Evolutionary conservation across 148 eudicot species (phyloP), one percentile per base, ranked within the genome.

Genomic region (Silene conica): DNA sequence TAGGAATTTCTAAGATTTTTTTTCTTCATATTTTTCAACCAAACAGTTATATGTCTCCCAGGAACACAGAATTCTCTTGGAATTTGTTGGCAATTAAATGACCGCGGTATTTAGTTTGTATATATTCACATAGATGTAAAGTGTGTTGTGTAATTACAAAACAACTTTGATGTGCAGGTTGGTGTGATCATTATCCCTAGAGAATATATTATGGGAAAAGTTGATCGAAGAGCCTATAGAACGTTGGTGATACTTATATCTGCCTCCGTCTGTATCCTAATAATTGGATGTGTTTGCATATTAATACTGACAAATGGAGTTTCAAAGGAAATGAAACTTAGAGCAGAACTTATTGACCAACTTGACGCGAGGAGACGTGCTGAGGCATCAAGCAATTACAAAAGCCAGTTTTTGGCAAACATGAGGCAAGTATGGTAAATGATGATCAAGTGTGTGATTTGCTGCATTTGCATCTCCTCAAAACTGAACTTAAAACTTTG

Each of bases 301-400:
- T 86, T 95, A 74, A 78, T 95, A 77, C 79, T 95, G 80, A 95
- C 98, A 57, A 92, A 88, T 73, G 98, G 98, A 80, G 98, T 95
- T 23, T 95, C 98, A 14, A 95, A 95, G 86, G 98, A 95, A 83
- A 95, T 95, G 98, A 92, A 90, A 70, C 92, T 95, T 73, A 77
- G 98, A 80, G 98, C 96, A 67, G 98, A 82, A 76, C 76, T 95
- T 69, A 95, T 95, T 31, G 87, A 89, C 79, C 96, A 95, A 62
- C 83, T 95, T 61, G 98, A 95, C 77, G 98, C 98, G 38, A 87
- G 97, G 78, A 84, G 97, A 77, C 89, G 88, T 46, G 98, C 98
- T 1, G 98, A 95, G 83, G 98, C 98, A 65, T 95, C 98, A 56
- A 95, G 93, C 88, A 95, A 95, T 81, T 95, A 87, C 75, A 95